phyloP scores from a whole-genome alignment of 2,329 filamentous ascomycete genomes.

The Parascedosporium putredinis region DNA sequence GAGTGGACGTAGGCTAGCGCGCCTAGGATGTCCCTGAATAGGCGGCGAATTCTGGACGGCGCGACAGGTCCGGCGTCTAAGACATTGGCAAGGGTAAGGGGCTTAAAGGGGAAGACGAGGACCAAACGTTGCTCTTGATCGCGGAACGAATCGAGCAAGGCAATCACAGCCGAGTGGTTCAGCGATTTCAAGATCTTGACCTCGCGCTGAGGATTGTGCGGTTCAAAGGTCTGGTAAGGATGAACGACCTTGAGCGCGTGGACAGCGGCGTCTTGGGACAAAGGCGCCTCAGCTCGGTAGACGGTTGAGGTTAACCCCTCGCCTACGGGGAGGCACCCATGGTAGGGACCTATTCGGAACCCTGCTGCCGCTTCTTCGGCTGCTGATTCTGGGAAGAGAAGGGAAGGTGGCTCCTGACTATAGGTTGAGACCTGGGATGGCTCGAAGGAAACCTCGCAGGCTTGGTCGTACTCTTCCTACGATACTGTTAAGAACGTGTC shows the following conservation, averaged over 20 bases:
- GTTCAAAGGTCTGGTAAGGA: conserved; percentile 60
- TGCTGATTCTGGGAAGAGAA: not conserved
- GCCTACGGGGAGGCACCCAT: conserved; percentile 42
- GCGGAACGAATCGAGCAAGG: conserved; percentile 63
- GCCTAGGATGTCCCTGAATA: conserved; percentile 57
- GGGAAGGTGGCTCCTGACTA: conserved; percentile 7
- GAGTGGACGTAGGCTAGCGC: conserved; percentile 64
- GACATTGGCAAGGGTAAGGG: conserved; percentile 59
- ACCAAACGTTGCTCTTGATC: conserved; percentile 62
- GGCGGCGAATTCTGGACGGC: conserved; percentile 23
- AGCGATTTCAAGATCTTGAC: conserved; percentile 58
- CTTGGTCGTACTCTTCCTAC: conserved; percentile 49
- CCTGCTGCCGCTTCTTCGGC: conserved; percentile 16
- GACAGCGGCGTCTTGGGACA: not conserved
- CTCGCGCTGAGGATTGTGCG: conserved; percentile 76
- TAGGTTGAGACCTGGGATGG: conserved; percentile 11
- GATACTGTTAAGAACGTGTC: conserved; percentile 9
- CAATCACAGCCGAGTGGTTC: conserved; percentile 45
- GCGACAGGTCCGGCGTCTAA: conserved; percentile 37
- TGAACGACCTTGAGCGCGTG: conserved; percentile 77
- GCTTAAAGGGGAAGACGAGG: conserved; percentile 77
- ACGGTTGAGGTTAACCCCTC: conserved; percentile 73
- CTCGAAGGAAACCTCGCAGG: conserved; percentile 21
- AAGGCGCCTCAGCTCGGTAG: conserved; percentile 50
- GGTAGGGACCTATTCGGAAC: conserved; percentile 42